Percentiles rank a stretch among this genome's conserved stretches.
Conservation (phyloP, 1,139 yeast genomes). For the Ogataea hybrid region DNA sequence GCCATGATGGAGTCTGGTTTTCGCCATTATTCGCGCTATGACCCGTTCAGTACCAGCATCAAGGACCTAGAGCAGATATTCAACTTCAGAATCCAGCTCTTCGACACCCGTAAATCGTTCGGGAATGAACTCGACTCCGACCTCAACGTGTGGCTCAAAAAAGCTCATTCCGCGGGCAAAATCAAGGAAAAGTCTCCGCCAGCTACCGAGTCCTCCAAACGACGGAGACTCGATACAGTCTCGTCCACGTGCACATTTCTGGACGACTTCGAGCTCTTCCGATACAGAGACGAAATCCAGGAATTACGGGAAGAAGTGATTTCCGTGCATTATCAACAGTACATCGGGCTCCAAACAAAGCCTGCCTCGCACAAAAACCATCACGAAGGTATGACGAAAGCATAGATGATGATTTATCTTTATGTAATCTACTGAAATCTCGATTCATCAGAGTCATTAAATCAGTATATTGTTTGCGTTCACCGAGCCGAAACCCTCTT, state of each 20-base stretch:
- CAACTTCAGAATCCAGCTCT: constrained; percentile 19
- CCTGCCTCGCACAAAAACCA: background rate
- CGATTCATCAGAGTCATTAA: constrained; percentile 66
- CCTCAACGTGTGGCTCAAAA: constrained; percentile 4
- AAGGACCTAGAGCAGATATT: constrained; percentile 23
- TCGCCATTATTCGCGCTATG: constrained; percentile 4
- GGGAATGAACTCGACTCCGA: constrained; percentile 20
- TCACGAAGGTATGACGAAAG: background rate
- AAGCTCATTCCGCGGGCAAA: too few relatives aligned
- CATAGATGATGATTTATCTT: constrained; percentile 1
- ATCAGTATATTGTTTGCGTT: constrained; percentile 53
- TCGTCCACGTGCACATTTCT: constrained; percentile 8
- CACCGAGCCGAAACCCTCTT: constrained; percentile 32
- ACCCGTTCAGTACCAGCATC: constrained; percentile 18
- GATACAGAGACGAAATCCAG: constrained; percentile 17
- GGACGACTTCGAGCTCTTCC: constrained; percentile 25
- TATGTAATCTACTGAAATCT: constrained; percentile 1
- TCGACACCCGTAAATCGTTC: constrained; percentile 4
- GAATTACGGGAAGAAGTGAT: constrained; percentile 19
- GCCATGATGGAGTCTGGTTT: background rate
- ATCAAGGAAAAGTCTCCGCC: too few relatives aligned
- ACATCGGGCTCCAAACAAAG: background rate
- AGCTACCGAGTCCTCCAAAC: background rate
- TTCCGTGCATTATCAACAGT: constrained; percentile 13
- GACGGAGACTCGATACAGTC: background rate